Evolutionary conservation across 2,329 filamentous ascomycete species (phyloP).

Genomic region (Chrysoporthe cubensis): DNA sequence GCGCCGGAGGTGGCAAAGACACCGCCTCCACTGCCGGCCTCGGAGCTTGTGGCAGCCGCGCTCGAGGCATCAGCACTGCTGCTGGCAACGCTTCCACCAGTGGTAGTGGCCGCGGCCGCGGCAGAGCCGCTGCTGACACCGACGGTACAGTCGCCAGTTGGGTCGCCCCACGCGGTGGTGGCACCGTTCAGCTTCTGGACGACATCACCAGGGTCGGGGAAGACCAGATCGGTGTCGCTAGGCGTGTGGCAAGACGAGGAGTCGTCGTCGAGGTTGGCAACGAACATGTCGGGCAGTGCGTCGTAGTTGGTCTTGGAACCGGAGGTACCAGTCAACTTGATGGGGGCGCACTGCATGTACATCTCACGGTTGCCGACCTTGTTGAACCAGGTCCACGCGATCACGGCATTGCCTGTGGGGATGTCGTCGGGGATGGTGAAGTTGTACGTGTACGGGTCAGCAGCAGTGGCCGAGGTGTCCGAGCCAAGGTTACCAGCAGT

Average conservation of each 20-base stretch:
- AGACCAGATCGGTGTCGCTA: slow-evolving; percentile 62
- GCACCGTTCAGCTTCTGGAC: slow-evolving; percentile 53
- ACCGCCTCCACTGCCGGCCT: slow-evolving; percentile 33
- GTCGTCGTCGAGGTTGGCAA: slow-evolving; percentile 66
- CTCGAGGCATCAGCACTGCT: slow-evolving; percentile 31
- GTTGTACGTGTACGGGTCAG: slow-evolving; percentile 61
- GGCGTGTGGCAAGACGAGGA: slow-evolving; percentile 58
- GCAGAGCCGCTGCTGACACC: slow-evolving; percentile 32
- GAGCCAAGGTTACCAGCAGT: slow-evolving; percentile 60
- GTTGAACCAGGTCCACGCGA: slow-evolving; percentile 97
- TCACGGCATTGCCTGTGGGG: slow-evolving; percentile 73
- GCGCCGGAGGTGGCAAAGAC: slow-evolving; percentile 44
- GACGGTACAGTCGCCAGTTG: slow-evolving; percentile 36
- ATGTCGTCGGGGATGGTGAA: slow-evolving; percentile 75
- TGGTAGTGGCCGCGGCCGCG: slow-evolving; percentile 29
- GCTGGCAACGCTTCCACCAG: slow-evolving; percentile 14
- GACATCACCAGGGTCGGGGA: slow-evolving; percentile 67
- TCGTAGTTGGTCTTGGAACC: slow-evolving; percentile 58
- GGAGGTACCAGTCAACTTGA: slow-evolving; percentile 63
- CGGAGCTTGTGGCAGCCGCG: slow-evolving; percentile 28
- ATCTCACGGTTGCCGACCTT: slow-evolving; percentile 90
- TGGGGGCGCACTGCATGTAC: slow-evolving; percentile 94
- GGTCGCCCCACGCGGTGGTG: slow-evolving; percentile 39
- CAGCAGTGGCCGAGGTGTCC: slow-evolving; percentile 42
- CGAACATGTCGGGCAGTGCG: slow-evolving; percentile 73